Evolutionary conservation across 495 filamentous ascomycete genomes (phyloP).

Genomic region (Lepraria neglecta): DNA sequence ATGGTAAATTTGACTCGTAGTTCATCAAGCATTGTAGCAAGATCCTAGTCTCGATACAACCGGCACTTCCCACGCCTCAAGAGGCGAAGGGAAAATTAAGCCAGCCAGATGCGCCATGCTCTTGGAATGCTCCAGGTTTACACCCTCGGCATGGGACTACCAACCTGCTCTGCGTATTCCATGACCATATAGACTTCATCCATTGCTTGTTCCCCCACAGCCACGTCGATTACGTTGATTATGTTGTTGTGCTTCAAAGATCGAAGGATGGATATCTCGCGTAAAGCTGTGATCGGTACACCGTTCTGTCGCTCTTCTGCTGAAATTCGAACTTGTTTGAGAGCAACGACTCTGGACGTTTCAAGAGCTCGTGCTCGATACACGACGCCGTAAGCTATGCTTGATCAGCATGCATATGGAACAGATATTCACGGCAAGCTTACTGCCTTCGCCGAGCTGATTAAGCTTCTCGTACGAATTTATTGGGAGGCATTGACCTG

Average conservation of each 20-base stretch:
- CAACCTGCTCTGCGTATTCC: slow-evolving; percentile 48
- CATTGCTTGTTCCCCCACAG: slow-evolving; percentile 34
- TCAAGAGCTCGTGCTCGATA: slow-evolving; percentile 36
- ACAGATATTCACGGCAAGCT: slow-evolving; percentile 15
- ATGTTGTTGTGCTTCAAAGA: slow-evolving; percentile 40
- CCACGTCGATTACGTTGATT: slow-evolving; percentile 41
- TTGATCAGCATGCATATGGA: slow-evolving; percentile 2
- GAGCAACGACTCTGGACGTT: slow-evolving; percentile 36
- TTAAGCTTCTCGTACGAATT: slow-evolving; percentile 38
- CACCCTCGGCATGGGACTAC: slow-evolving; percentile 29
- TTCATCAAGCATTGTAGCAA: slow-evolving; percentile 43
- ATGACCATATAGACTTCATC: slow-evolving; percentile 45
- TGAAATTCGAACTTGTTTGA: slow-evolving; percentile 42
- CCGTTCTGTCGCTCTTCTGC: slow-evolving; percentile 41
- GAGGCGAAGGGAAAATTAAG: slow-evolving; percentile 39
- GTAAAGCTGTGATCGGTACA: slow-evolving; percentile 42
- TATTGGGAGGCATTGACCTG: slow-evolving; percentile 38
- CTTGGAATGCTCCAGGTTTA: slow-evolving; percentile 21
- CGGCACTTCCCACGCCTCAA: slow-evolving; percentile 36
- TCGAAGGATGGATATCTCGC: slow-evolving; percentile 43
- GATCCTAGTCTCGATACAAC: slow-evolving; percentile 35
- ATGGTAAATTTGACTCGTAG: slow-evolving; percentile 39
- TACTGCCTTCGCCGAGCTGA: slow-evolving; percentile 42
- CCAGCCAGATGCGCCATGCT: slow-evolving; percentile 41
- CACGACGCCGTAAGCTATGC: slow-evolving; percentile 41